Percentiles rank a stretch among this genome's conserved stretches.
phyloP scores from a whole-genome alignment of 1,284 basidiomycete species.

The Leccinum pachyderme region DNA sequence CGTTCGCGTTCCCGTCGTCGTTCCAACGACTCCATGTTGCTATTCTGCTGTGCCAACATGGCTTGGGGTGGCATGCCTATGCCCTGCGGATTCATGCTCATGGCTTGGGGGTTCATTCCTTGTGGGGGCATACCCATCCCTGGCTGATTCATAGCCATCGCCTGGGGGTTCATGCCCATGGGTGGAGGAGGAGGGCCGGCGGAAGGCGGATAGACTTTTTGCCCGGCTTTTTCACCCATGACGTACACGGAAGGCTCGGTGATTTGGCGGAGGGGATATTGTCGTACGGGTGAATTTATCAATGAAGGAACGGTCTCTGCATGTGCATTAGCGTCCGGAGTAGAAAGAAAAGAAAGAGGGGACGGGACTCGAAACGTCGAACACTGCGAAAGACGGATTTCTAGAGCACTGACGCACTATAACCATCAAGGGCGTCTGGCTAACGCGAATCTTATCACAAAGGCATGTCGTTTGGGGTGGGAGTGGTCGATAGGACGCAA shows the following conservation, averaged over 20 bases:
- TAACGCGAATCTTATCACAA: background rate
- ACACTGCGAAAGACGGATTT: background rate
- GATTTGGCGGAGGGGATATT: constrained; percentile 63
- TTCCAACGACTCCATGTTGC: constrained; percentile 66
- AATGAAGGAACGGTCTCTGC: constrained; percentile 57
- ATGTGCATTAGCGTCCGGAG: constrained; percentile 8
- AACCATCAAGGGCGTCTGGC: background rate
- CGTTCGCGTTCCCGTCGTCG: constrained; percentile 52
- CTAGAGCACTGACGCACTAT: background rate
- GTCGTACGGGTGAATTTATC: constrained; percentile 57
- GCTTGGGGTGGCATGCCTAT: constrained; percentile 48
- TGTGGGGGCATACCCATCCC: constrained; percentile 31
- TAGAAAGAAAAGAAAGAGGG: background rate
- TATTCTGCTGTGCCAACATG: constrained; percentile 69
- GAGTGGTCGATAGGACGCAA: constrained; percentile 5
- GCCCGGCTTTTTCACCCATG: constrained; percentile 63
- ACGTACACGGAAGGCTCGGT: constrained; percentile 67
- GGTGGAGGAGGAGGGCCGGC: constrained; percentile 32
- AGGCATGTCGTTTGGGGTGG: constrained; percentile 5
- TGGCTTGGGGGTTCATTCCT: constrained; percentile 27
- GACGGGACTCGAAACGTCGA: background rate
- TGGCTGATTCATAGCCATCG: constrained; percentile 26
- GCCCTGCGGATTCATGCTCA: constrained; percentile 27
- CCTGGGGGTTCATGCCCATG: constrained; percentile 23
- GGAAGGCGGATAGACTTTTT: constrained; percentile 52